phyloP scores from a whole-genome alignment of 2,329 filamentous ascomycete species.

The Pestalotiopsis sp. region DNA sequence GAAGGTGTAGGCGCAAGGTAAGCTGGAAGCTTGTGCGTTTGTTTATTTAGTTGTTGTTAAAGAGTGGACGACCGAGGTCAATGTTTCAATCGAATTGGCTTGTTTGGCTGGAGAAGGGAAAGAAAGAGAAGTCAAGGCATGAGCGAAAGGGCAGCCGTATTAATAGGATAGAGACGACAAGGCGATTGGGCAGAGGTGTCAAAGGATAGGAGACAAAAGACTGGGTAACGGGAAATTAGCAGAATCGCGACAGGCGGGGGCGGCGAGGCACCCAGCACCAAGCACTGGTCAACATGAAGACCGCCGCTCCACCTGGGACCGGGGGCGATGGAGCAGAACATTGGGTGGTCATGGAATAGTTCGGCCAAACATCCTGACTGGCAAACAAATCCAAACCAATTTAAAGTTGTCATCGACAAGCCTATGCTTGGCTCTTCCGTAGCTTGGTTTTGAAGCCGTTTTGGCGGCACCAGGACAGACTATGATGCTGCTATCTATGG shows the following conservation, averaged over 20 bases:
- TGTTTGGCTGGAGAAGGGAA: conserved; percentile 43
- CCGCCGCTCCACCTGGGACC: neutral
- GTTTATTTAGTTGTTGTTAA: conserved; percentile 31
- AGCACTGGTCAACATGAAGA: conserved; percentile 7
- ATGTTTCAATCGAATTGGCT: conserved; percentile 45
- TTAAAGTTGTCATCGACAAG: conserved; percentile 12
- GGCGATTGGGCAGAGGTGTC: conserved; percentile 22
- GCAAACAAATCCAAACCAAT: neutral
- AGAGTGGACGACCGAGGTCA: conserved; percentile 63
- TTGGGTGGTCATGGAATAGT: conserved; percentile 2
- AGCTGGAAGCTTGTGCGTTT: conserved; percentile 30
- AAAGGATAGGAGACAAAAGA: conserved; percentile 23
- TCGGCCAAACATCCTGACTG: neutral
- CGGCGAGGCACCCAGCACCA: neutral
- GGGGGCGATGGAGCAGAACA: neutral
- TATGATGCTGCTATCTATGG: neutral
- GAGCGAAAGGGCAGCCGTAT: conserved; percentile 42
- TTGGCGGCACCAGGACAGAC: neutral
- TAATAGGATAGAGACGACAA: conserved; percentile 39
- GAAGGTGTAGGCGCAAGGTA: conserved; percentile 30
- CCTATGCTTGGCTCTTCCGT: neutral
- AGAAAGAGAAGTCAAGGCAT: conserved; percentile 24
- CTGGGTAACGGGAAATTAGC: conserved; percentile 30
- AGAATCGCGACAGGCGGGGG: neutral
- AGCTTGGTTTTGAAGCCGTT: neutral